Evolutionary conservation across 2,329 filamentous ascomycete genomes (phyloP).

Genomic region (Alternaria panax): DNA sequence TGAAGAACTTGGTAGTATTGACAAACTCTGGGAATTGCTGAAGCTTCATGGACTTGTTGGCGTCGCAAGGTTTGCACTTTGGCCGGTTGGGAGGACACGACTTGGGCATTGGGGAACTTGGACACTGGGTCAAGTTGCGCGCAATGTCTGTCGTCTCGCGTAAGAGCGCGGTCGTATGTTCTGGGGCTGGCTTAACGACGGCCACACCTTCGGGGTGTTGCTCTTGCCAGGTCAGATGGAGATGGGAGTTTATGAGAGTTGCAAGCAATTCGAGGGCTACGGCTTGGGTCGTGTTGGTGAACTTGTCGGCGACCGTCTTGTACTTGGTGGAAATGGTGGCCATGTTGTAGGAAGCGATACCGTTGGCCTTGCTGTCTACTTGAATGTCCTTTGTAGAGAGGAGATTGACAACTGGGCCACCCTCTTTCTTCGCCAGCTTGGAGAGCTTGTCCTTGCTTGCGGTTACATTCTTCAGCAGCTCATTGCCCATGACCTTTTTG

Average conservation of each 20-base stretch:
- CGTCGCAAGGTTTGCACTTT: constrained; percentile 74
- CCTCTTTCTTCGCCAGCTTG: constrained; percentile 59
- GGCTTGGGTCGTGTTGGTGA: constrained; percentile 61
- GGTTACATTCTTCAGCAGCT: constrained; percentile 63
- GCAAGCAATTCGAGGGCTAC: constrained; percentile 72
- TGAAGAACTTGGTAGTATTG: constrained; percentile 77
- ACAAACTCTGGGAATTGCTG: constrained; percentile 71
- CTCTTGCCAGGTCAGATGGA: constrained; percentile 86
- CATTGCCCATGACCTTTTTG: constrained; percentile 50
- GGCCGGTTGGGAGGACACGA: constrained; percentile 85
- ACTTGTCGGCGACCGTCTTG: constrained; percentile 68
- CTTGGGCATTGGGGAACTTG: constrained; percentile 72
- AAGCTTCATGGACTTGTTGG: constrained; percentile 70
- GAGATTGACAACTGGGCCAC: constrained; percentile 68
- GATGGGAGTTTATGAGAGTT: constrained; percentile 80
- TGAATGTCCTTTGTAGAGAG: constrained; percentile 64
- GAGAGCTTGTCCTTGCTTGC: constrained; percentile 68
- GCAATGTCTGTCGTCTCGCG: constrained; percentile 76
- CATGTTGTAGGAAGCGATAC: constrained; percentile 80
- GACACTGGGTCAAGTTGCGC: constrained; percentile 76
- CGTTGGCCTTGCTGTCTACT: constrained; percentile 68
- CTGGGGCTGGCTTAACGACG: constrained; percentile 79
- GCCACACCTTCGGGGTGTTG: constrained; percentile 78
- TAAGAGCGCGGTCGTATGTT: constrained; percentile 77
- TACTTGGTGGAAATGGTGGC: constrained; percentile 70